phyloP scores from a whole-genome alignment of 257 asterid species.

The Forsythia viridissima region DNA sequence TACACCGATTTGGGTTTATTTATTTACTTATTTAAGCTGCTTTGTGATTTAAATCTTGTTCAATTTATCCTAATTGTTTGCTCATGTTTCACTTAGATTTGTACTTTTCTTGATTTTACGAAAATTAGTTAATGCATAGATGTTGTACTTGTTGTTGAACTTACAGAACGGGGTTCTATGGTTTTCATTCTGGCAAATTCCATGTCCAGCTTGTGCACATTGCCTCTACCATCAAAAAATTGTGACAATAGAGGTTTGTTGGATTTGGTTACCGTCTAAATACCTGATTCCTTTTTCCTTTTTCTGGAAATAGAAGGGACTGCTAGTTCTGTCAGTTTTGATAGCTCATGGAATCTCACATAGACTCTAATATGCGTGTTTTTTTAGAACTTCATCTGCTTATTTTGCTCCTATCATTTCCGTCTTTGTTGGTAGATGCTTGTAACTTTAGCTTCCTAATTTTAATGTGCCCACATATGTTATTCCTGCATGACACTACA shows the following conservation, averaged over 20 bases:
- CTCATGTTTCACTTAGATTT: too few species aligned
- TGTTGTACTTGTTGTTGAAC: too few species aligned
- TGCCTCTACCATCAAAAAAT: not conserved
- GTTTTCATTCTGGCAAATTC: not conserved
- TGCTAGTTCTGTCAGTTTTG: not conserved
- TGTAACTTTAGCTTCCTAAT: not conserved
- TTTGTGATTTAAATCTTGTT: too few species aligned
- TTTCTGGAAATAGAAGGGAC: not conserved
- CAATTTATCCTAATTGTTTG: too few species aligned
- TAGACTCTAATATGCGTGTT: not conserved
- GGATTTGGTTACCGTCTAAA: not conserved
- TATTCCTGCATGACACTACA: not conserved
- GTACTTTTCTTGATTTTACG: too few species aligned
- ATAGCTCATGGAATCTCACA: constrained; percentile 42
- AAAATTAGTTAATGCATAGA: too few species aligned
- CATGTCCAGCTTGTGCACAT: not conserved
- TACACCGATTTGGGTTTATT: too few species aligned
- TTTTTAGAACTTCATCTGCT: constrained; percentile 6
- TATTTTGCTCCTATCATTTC: not conserved
- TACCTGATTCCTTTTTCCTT: not conserved
- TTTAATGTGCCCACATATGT: not conserved
- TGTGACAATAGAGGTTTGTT: not conserved
- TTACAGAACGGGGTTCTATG: too few species aligned
- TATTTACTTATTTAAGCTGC: too few species aligned
- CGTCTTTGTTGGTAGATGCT: not conserved